Evolutionary conservation across 2,329 filamentous ascomycete genomes (phyloP).

Genomic region (Leptosphaerulina australis): DNA sequence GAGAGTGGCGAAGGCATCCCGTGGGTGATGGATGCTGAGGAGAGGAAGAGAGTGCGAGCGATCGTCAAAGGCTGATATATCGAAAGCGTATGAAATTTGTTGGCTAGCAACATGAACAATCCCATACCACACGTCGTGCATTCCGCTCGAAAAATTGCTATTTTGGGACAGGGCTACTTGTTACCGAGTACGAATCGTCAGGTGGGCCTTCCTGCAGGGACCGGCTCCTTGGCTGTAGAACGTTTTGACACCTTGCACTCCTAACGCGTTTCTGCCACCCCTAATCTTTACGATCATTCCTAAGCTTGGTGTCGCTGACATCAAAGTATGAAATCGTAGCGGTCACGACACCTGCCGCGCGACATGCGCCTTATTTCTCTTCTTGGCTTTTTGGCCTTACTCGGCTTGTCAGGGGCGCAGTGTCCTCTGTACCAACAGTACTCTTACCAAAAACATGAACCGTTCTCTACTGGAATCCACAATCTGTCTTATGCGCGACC

Average conservation of each 20-base stretch:
- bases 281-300: not conserved
- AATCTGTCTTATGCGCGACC: slow-evolving; percentile 55
- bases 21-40: slow-evolving; percentile 75
- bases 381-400: slow-evolving; percentile 14
- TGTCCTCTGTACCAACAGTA: slow-evolving; percentile 55
- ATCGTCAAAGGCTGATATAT: slow-evolving; percentile 59
- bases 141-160: slow-evolving; percentile 3
- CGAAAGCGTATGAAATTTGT: slow-evolving; percentile 6
- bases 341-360: not conserved
- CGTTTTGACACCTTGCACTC: slow-evolving; percentile 1
- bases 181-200: not conserved
- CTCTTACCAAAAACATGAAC: slow-evolving; percentile 48
- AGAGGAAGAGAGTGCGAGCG: slow-evolving; percentile 72
- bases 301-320: not conserved
- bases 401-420: slow-evolving; percentile 36
- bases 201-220: not conserved
- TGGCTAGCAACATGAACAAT: slow-evolving; percentile 29
- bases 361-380: slow-evolving; percentile 16
- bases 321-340: slow-evolving; percentile 5
- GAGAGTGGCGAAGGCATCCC: slow-evolving; percentile 64
- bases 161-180: not conserved
- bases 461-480: slow-evolving; percentile 50
- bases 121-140: slow-evolving; percentile 2
- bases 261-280: not conserved
- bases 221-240: not conserved